A percentile compares a stretch with the other conserved stretches of the same genome.
Conservation (phyloP, 2,329 filamentous ascomycete genomes). For the Pyrenophora seminiperda region DNA sequence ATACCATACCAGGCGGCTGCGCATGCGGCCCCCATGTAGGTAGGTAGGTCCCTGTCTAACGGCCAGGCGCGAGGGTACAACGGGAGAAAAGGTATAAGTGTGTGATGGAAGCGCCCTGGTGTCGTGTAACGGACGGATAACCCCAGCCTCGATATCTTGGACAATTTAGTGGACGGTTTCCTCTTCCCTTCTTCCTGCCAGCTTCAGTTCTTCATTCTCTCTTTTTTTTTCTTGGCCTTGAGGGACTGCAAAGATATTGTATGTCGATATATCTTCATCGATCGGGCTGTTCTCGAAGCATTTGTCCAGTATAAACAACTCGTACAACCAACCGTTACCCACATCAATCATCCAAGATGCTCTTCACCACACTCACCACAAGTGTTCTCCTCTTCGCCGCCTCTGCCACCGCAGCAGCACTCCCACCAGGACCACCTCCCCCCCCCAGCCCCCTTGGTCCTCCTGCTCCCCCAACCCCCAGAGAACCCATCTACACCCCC, state of each 20-base stretch:
- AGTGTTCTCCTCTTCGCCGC: conserved; percentile 28
- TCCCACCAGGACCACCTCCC: conserved; percentile 21
- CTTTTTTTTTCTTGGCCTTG: background rate
- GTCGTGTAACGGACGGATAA: conserved; percentile 21
- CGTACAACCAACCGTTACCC: background rate
- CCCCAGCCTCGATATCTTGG: conserved; percentile 21
- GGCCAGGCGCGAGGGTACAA: conserved; percentile 27
- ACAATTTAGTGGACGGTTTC: background rate
- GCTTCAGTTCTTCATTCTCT: background rate
- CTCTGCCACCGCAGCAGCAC: conserved; percentile 23
- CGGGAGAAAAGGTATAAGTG: conserved; percentile 39
- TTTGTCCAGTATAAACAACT: background rate
- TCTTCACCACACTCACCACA: conserved; percentile 32
- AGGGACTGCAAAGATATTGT: background rate
- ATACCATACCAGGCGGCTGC: no score
- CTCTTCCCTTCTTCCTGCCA: no score
- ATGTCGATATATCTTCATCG: background rate
- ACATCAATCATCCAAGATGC: conserved; percentile 36
- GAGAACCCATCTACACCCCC: conserved; percentile 21
- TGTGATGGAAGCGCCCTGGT: conserved; percentile 28
- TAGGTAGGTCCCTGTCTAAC: conserved; percentile 41
- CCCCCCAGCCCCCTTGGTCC: conserved; percentile 23
- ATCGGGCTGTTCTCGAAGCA: background rate
- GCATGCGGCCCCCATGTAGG: conserved; percentile 32
- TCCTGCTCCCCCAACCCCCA: conserved; percentile 20